These are phyloP conservation scores for Pseudonitzschia delicatissima DNA, from an alignment of 108 stramenopile genomes.

Conservation along the genomic window DNA sequence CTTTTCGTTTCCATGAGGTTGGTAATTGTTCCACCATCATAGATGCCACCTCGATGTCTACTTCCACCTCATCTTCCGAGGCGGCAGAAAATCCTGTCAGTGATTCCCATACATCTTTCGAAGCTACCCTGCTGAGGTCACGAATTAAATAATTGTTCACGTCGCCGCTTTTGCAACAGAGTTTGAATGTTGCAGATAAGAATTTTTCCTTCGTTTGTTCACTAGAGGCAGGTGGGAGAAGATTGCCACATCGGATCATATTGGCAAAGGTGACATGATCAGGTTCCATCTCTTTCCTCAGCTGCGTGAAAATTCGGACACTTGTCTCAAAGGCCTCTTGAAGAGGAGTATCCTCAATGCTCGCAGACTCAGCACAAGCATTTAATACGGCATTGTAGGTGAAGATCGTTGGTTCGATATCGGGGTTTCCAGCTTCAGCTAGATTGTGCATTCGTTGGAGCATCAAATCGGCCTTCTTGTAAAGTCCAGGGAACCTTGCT, in stretches of 20 bases:
- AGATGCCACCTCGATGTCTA: background rate
- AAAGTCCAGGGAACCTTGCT: conserved; percentile 39
- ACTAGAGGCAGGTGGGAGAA: conserved; percentile 27
- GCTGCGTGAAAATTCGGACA: conserved; percentile 30
- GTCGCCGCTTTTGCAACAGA: conserved; percentile 37
- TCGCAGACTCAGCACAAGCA: conserved; percentile 37
- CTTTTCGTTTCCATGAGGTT: background rate
- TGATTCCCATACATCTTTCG: conserved; percentile 27
- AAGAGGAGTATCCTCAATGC: conserved; percentile 10
- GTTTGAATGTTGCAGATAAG: conserved; percentile 31
- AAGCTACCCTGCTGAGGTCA: conserved; percentile 24
- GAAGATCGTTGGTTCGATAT: conserved; percentile 42
- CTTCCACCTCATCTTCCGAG: conserved; percentile 18
- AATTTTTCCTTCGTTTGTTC: conserved; percentile 36
- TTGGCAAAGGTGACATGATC: conserved; percentile 57
- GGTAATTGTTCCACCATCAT: conserved; percentile 2
- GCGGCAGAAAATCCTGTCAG: conserved; percentile 14
- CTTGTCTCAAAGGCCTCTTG: conserved; percentile 45
- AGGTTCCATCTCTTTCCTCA: conserved; percentile 18
- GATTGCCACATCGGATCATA: conserved; percentile 37
- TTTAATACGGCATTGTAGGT: conserved; percentile 54
- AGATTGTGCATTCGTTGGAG: conserved; percentile 58
- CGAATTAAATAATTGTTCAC: conserved; percentile 43
- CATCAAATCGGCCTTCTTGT: conserved; percentile 44
- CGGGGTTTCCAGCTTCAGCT: conserved; percentile 14